Evolutionary conservation across 2,329 filamentous ascomycete species (phyloP).

Genomic region (Fusarium illudens): DNA sequence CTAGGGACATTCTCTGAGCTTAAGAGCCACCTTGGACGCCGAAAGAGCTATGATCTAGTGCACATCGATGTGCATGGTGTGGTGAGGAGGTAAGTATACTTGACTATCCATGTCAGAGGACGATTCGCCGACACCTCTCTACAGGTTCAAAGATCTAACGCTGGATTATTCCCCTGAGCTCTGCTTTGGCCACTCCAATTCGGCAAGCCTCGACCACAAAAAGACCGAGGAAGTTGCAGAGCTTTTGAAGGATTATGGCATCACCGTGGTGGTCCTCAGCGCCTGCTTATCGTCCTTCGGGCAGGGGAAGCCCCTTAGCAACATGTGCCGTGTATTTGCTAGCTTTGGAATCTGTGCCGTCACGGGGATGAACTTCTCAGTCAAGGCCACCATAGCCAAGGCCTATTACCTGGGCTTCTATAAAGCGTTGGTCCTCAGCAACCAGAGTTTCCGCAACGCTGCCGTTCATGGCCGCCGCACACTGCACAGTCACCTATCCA

Average conservation of each 20-base stretch:
- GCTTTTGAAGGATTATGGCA: background rate
- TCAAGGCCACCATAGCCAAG: background rate
- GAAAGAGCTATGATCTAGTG: background rate
- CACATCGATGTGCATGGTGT: background rate
- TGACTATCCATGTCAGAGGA: background rate
- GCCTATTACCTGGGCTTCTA: background rate
- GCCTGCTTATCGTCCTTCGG: background rate
- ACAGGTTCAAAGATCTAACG: too few species aligned
- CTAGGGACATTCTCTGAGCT: background rate
- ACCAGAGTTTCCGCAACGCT: background rate
- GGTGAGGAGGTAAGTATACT: background rate
- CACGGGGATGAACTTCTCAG: slow-evolving; percentile 5
- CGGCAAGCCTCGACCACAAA: background rate
- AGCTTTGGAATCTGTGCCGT: background rate
- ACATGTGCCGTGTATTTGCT: slow-evolving; percentile 1
- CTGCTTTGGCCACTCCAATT: background rate
- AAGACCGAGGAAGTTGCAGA: background rate
- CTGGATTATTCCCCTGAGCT: background rate
- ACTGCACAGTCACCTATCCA: background rate
- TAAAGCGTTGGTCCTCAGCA: background rate
- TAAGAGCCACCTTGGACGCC: background rate
- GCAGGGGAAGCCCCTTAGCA: background rate
- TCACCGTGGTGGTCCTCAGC: background rate
- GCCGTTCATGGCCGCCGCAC: background rate
- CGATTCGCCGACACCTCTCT: background rate